Evolutionary conservation across 495 filamentous ascomycete genomes (phyloP), one percentile per base, ranked within the genome.

Genomic region (Talaromyces adpressus): DNA sequence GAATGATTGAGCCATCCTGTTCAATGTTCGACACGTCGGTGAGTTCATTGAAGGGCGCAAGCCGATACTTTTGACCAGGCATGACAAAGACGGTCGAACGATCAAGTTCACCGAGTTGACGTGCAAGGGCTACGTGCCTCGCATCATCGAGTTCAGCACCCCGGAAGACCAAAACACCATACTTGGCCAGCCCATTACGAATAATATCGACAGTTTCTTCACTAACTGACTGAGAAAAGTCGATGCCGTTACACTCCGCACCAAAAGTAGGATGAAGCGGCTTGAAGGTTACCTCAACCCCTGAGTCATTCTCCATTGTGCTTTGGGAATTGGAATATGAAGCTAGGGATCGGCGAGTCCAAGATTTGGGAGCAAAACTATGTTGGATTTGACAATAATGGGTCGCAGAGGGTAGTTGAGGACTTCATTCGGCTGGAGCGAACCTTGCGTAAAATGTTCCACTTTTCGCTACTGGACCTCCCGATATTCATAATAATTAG

Each of bases 11-110:
- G 27, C 71, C 73, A 12, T 78, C 70, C 4, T 72, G 68, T 63
- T 81, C 77, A 25, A 87, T 72, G 71, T 87, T 87, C 56, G 81
- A 73, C 2, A 82, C 84, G 68, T 87, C 85, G 70, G 86, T 86
- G 5, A 87, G 75, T 64, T 84, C 78, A 27, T 75, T 70, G 12
- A 49, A 49, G 63, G 81, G 74, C 1, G 65, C 72, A 57, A 82
- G 79, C 18, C 84, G 80, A 25, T 77, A 71, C 57, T 78, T 75
- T 16, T 79, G 78, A 7, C 78, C 78, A 9, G 69, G 72, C 1
- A 66, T 62, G n/a, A 82, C 67, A 69, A 81, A 86, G 2, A 81
- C 82, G 6, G 70, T 73, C n/a, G 85, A 79, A 65, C 84, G 79
- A 73, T 87, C 85, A 1, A 87, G 77, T 32, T 84, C 82, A 18